phyloP scores from a whole-genome alignment of 805 yeast species.

The Suhomyces faveliae region DNA sequence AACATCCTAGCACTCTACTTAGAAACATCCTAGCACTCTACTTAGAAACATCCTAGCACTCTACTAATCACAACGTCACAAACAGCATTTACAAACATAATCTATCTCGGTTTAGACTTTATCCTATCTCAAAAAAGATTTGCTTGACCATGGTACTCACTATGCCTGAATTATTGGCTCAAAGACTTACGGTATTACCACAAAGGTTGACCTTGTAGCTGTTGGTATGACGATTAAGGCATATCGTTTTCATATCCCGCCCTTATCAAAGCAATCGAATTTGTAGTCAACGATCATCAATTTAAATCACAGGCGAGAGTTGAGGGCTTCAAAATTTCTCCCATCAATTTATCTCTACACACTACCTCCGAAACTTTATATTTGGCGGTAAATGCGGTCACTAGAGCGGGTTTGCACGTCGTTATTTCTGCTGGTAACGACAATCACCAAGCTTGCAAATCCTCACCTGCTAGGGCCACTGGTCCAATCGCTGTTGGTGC shows the following conservation, averaged over 20 bases:
- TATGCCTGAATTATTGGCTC: slow-evolving; percentile 90
- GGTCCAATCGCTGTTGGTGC: slow-evolving; percentile 94
- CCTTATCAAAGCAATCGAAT: slow-evolving; percentile 44
- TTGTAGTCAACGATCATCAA: slow-evolving; percentile 39
- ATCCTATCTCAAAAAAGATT: slow-evolving; percentile 48
- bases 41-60: too few relatives aligned
- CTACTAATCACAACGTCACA: too few relatives aligned
- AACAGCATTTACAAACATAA: too few relatives aligned
- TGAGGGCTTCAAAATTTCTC: slow-evolving; percentile 77
- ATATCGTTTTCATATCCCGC: slow-evolving; percentile 37
- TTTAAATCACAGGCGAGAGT: slow-evolving; percentile 45
- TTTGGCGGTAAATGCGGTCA: slow-evolving; percentile 86
- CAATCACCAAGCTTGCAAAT: slow-evolving; percentile 87
- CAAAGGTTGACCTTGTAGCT: slow-evolving; percentile 45
- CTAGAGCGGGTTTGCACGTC: slow-evolving; percentile 81
- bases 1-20: too few relatives aligned
- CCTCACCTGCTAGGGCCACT: slow-evolving; percentile 87
- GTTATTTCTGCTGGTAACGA: slow-evolving; percentile 98
- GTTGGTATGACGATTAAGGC: slow-evolving; percentile 43
- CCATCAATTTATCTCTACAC: slow-evolving; percentile 94
- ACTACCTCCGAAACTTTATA: slow-evolving; percentile 87
- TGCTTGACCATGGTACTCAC: slow-evolving; percentile 92
- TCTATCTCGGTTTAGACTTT: too few relatives aligned
- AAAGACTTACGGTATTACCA: slow-evolving; percentile 78
- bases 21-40: too few relatives aligned